Percentiles rank a stretch among this genome's conserved stretches.
Conservation (phyloP, 1,284 basidiomycete genomes). For the Pseudozyma hubeiensis region DNA sequence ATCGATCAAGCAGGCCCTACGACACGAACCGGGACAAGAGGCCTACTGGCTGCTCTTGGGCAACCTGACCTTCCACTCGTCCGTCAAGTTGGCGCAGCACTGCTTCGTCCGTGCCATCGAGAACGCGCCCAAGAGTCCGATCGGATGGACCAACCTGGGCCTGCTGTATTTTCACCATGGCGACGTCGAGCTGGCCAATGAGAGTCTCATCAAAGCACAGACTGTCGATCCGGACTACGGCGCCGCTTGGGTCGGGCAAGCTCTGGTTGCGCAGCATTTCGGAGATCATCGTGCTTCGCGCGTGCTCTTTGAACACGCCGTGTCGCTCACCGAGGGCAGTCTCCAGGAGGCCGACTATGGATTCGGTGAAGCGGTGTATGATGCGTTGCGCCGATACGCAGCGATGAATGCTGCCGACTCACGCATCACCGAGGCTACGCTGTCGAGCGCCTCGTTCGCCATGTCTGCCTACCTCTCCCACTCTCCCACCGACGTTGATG, state of each 20-base stretch:
- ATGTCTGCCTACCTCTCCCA: slow-evolving; percentile 81
- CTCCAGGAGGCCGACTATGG: slow-evolving; percentile 86
- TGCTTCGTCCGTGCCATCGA: slow-evolving; percentile 91
- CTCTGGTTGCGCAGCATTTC: slow-evolving; percentile 79
- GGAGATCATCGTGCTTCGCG: slow-evolving; percentile 77
- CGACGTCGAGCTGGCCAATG: slow-evolving; percentile 85
- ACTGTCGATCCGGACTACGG: slow-evolving; percentile 90
- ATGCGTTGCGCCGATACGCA: slow-evolving; percentile 70
- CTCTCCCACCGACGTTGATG: slow-evolving; percentile 78
- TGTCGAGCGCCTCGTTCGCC: slow-evolving; percentile 76
- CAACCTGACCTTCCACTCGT: slow-evolving; percentile 77
- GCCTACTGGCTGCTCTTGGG: slow-evolving; percentile 86
- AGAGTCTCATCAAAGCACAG: slow-evolving; percentile 88
- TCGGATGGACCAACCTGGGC: slow-evolving; percentile 89
- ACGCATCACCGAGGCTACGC: slow-evolving; percentile 9
- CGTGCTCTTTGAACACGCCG: slow-evolving; percentile 84
- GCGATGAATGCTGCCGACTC: slow-evolving; percentile 71
- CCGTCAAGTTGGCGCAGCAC: slow-evolving; percentile 84
- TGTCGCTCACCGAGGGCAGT: slow-evolving; percentile 76
- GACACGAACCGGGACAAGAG: slow-evolving; percentile 79
- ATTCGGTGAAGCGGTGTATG: slow-evolving; percentile 78
- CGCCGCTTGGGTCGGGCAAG: slow-evolving; percentile 93
- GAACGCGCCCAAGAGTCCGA: slow-evolving; percentile 75
- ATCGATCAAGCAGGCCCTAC: slow-evolving; percentile 80
- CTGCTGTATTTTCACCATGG: slow-evolving; percentile 86